Percentiles rank a stretch among this genome's conserved stretches.
These are phyloP conservation scores for Rhynchospora pubera DNA, from an alignment of 176 grass and related monocot species.

Conservation along the genomic window DNA sequence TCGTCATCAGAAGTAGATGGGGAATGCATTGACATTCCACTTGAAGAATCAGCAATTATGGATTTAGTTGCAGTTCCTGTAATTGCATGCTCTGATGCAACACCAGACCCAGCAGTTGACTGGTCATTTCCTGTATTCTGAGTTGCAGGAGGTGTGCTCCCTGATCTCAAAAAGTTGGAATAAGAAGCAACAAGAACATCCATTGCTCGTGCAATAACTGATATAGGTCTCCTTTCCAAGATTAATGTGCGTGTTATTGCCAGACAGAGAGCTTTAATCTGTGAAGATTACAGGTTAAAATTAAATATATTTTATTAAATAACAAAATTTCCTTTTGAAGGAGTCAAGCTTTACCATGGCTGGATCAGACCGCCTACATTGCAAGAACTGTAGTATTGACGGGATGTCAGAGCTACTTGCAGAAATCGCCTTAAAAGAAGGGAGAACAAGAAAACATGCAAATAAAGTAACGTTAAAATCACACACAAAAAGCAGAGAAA, in stretches of 20 bases:
- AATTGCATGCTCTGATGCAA: not conserved
- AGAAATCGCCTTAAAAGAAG: conserved; percentile 65
- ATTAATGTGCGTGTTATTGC: conserved; percentile 68
- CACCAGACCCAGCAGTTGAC: conserved; percentile 28
- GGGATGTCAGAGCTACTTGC: conserved; percentile 91
- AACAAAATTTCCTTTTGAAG: not conserved
- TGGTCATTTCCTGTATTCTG: conserved; percentile 45
- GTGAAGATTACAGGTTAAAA: conserved; percentile 3
- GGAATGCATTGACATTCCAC: conserved; percentile 30
- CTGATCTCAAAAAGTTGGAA: conserved; percentile 54
- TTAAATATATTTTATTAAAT: not conserved
- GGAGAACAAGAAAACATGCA: not conserved
- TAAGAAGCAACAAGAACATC: conserved; percentile 84
- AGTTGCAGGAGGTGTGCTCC: conserved; percentile 29
- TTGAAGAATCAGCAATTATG: conserved; percentile 20
- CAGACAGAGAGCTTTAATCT: conserved; percentile 80
- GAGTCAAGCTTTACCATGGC: conserved; percentile 50
- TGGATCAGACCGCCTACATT: conserved; percentile 58
- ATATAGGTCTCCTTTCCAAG: conserved; percentile 66
- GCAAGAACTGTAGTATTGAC: conserved; percentile 84
- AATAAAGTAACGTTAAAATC: not conserved
- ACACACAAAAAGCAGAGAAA: not conserved
- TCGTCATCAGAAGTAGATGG: conserved; percentile 54
- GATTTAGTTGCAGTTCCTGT: conserved; percentile 23
- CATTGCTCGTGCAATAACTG: conserved; percentile 59